Conservation (phyloP, 2,329 filamentous ascomycete species). For the Delphinella strobiligena region DNA sequence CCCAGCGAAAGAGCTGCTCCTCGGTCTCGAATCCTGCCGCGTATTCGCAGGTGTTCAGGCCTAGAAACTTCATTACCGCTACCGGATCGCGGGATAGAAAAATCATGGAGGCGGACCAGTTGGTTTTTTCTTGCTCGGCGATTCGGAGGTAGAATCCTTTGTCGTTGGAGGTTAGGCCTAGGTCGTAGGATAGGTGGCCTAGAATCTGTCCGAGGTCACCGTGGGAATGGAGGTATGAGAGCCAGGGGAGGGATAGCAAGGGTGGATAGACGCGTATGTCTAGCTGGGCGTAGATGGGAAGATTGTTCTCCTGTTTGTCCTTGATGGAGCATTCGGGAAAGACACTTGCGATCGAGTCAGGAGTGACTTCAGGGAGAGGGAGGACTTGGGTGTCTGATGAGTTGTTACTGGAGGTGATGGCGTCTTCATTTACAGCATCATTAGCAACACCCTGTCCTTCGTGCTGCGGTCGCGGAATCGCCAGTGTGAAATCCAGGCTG, state of each 20-base stretch:
- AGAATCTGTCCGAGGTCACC: conserved; percentile 60
- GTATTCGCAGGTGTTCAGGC: conserved; percentile 42
- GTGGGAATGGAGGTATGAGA: conserved; percentile 55
- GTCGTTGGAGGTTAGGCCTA: conserved; percentile 56
- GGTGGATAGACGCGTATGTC: conserved; percentile 49
- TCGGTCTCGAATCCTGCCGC: conserved; percentile 42
- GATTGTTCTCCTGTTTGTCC: no score
- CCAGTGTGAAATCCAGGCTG: conserved; percentile 25
- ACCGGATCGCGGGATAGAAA: conserved; percentile 47
- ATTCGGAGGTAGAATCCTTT: conserved; percentile 53
- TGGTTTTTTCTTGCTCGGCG: conserved; percentile 49
- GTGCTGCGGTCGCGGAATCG: conserved; percentile 37
- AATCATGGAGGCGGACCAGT: conserved; percentile 43
- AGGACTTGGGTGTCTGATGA: no score
- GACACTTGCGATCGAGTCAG: no score
- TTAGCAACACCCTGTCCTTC: background rate
- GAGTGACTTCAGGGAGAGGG: no score
- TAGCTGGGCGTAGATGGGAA: conserved; percentile 47
- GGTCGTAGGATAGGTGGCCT: conserved; percentile 44
- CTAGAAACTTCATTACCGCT: conserved; percentile 50
- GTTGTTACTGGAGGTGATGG: background rate
- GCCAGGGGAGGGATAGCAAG: conserved; percentile 42
- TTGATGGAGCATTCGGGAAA: no score
- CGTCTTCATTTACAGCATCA: background rate
- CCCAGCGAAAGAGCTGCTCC: conserved; percentile 51